Evolutionary conservation across 1,284 basidiomycete genomes (phyloP).

Genomic region (Vanrija sp.): DNA sequence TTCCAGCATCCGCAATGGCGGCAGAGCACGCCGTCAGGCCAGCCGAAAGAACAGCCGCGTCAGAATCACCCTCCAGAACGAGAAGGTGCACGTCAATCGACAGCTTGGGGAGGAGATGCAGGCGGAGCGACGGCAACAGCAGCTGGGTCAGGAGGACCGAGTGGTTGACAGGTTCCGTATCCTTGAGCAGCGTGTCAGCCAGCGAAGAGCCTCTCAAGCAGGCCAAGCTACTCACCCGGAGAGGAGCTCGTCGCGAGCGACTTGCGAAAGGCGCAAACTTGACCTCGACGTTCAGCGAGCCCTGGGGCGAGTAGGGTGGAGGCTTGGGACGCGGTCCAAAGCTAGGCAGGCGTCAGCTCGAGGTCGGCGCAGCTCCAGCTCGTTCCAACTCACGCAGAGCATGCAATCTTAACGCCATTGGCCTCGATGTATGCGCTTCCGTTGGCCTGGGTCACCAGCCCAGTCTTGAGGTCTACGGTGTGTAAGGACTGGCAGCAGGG

Average conservation of each 20-base stretch:
- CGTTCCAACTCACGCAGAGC: conserved; percentile 70
- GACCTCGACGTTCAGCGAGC: conserved; percentile 87
- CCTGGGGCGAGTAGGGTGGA: conserved; percentile 71
- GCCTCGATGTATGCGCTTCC: conserved; percentile 93
- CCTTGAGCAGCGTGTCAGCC: conserved; percentile 54
- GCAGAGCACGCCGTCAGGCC: conserved; percentile 83
- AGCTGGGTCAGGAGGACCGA: conserved; percentile 81
- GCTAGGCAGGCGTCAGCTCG: conserved; percentile 51
- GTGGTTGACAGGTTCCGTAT: conserved; percentile 84
- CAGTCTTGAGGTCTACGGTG: conserved; percentile 74
- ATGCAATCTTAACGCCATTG: conserved; percentile 80
- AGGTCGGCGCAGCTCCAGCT: neutral
- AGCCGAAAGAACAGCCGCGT: conserved; percentile 76
- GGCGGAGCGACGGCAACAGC: conserved; percentile 73
- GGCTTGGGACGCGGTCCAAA: conserved; percentile 78
- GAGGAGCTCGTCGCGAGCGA: conserved; percentile 67
- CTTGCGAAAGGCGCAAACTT: conserved; percentile 95
- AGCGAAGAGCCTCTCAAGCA: neutral
- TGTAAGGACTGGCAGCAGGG: too few relatives aligned
- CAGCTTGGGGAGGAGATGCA: conserved; percentile 89
- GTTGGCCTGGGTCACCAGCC: conserved; percentile 85
- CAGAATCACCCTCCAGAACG: conserved; percentile 84
- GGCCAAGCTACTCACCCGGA: conserved; percentile 64
- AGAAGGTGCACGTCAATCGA: conserved; percentile 87
- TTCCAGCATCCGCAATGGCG: conserved; percentile 59